phyloP scores from a whole-genome alignment of 805 yeast genomes.

The Jamesozyma piceae region DNA sequence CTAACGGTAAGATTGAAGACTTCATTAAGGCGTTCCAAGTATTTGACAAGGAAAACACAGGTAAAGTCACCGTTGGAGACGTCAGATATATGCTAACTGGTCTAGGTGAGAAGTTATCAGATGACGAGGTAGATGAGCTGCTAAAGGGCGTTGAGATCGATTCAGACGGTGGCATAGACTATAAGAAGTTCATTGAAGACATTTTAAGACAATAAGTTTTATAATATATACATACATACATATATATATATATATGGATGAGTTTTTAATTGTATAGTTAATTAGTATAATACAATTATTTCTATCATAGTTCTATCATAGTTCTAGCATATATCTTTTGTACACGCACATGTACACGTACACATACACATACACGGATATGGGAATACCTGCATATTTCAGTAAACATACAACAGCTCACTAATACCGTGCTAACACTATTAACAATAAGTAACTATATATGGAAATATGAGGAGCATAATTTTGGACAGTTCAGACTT shows the following conservation, averaged over 20 bases:
- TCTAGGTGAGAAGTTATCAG: slow-evolving; percentile 87
- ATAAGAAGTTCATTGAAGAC: slow-evolving; percentile 88
- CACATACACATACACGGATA: no score
- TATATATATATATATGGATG: not conserved
- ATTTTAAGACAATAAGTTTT: slow-evolving; percentile 67
- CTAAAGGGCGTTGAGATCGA: slow-evolving; percentile 92
- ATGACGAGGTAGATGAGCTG: slow-evolving; percentile 89
- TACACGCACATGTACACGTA: no score
- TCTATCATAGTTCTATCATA: no score
- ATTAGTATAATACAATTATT: no score
- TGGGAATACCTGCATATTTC: no score
- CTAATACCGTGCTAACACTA: no score
- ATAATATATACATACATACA: not conserved
- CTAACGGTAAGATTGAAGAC: slow-evolving; percentile 41
- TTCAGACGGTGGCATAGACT: slow-evolving; percentile 89
- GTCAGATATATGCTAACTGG: slow-evolving; percentile 89
- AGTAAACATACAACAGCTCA: no score
- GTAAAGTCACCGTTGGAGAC: slow-evolving; percentile 95
- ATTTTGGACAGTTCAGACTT: no score
- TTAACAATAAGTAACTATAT: no score
- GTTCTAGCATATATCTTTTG: no score
- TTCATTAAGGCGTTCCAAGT: slow-evolving; percentile 95
- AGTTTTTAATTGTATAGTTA: no score
- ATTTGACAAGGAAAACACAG: slow-evolving; percentile 91
- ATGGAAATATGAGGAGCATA: no score